A percentile compares a stretch with the other conserved stretches of the same genome.
phyloP scores from a whole-genome alignment of 1,139 yeast genomes.

The Kodamaea sp. region DNA sequence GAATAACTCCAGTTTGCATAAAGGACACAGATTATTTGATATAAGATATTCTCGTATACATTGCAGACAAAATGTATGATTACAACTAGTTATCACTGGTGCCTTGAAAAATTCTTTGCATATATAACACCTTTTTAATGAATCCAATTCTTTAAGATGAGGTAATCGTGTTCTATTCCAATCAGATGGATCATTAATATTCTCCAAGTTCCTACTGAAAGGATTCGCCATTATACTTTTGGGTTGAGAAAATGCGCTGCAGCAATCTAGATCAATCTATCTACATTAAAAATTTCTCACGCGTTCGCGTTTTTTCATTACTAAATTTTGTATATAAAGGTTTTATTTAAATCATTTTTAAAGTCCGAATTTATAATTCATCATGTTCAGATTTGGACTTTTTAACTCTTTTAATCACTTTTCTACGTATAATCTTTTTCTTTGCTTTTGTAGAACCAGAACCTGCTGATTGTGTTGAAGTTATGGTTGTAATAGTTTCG shows the following conservation, averaged over 20 bases:
- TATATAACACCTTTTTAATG: constrained; percentile 78
- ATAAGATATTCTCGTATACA: constrained; percentile 76
- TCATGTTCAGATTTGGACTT: constrained; percentile 15
- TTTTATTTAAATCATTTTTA: background rate
- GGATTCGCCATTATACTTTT: too few species aligned
- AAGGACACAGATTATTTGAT: constrained; percentile 64
- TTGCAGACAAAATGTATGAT: constrained; percentile 86
- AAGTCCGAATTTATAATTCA: constrained; percentile 16
- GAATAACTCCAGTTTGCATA: constrained; percentile 68
- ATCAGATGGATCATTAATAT: constrained; percentile 67
- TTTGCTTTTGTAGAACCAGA: background rate
- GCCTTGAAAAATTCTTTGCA: constrained; percentile 82
- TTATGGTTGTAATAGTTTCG: background rate
- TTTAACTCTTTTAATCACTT: constrained; percentile 8
- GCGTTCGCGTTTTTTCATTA: too few species aligned
- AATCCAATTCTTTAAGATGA: constrained; percentile 57
- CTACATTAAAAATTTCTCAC: too few species aligned
- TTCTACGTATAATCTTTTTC: constrained; percentile 6
- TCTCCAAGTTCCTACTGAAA: constrained; percentile 11
- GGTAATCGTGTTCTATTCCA: constrained; percentile 58
- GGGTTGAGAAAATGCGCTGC: too few species aligned
- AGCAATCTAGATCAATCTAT: too few species aligned
- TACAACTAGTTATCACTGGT: constrained; percentile 83
- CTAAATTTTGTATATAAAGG: background rate
- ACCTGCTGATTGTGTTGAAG: too few species aligned